A percentile compares a stretch with the other conserved stretches of the same genome.
Evolutionary conservation across 306 rosid genomes (phyloP).

Genomic region (Inga leiocalycina): DNA sequence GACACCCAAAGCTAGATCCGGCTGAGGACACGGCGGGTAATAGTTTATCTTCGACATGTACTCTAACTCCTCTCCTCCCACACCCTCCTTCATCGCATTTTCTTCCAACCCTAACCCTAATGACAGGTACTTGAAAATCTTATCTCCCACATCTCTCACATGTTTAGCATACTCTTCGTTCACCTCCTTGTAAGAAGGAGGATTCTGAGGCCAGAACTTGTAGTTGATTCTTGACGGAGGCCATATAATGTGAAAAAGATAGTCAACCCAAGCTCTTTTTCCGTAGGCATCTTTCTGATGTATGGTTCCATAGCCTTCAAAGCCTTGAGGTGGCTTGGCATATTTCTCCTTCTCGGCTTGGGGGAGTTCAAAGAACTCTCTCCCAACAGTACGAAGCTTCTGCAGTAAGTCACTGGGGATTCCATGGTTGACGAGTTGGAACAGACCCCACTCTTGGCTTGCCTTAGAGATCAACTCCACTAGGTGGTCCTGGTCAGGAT

Average conservation of each 20-base stretch:
- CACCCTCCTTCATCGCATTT: slow-evolving; percentile 34
- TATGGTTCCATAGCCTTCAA: slow-evolving; percentile 46
- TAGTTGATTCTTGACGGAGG: slow-evolving; percentile 45
- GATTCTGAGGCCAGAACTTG: slow-evolving; percentile 47
- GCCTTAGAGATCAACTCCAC: slow-evolving; percentile 28
- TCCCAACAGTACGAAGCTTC: slow-evolving; percentile 41
- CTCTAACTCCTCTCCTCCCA: slow-evolving; percentile 43
- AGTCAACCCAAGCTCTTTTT: slow-evolving; percentile 47
- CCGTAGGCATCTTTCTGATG: slow-evolving; percentile 40
- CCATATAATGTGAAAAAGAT: slow-evolving; percentile 46
- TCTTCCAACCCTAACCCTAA: slow-evolving; percentile 45
- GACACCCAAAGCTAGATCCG: slow-evolving; percentile 36
- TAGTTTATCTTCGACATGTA: slow-evolving; percentile 47
- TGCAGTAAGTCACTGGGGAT: slow-evolving; percentile 34
- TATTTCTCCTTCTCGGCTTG: slow-evolving; percentile 48
- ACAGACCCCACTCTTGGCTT: slow-evolving; percentile 50
- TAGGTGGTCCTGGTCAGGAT: slow-evolving; percentile 36
- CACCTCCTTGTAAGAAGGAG: slow-evolving; percentile 36
- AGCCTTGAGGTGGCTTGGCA: slow-evolving; percentile 31
- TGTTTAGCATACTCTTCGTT: slow-evolving; percentile 41
- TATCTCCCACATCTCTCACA: slow-evolving; percentile 38
- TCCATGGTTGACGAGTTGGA: slow-evolving; percentile 55
- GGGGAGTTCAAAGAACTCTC: slow-evolving; percentile 43
- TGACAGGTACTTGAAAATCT: slow-evolving; percentile 34
- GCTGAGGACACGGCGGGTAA: slow-evolving; percentile 55